Evolutionary conservation across 495 filamentous ascomycete species (phyloP), one percentile per base, ranked within the genome.

Genomic region (Usnea hakonensis): DNA sequence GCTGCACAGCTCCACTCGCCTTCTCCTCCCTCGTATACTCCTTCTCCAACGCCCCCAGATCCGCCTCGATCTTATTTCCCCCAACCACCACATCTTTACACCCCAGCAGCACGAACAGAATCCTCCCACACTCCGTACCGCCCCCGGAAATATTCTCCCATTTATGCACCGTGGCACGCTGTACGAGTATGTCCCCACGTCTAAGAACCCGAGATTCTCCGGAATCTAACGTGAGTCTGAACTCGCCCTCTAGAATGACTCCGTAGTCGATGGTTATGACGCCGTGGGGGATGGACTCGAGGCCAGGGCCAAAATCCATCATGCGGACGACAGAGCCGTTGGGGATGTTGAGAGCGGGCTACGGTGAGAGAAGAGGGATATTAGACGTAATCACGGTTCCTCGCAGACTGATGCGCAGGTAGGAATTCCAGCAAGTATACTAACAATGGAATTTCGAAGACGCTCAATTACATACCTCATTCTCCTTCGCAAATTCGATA

Each of bases 201-300:
- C 76, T 75, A 78, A 90, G 71, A 6, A 72, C 65, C 48, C 76
- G 70, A 40, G 72, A 73, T 70, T 84, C 85, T 0, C 87, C 80
- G 67, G 71, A 64, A 64, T 89, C 86, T 11, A 90, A 71, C 8
- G 79, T 71, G 70, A 84, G 76, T 67, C 81, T 82, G n/a, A 87
- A 70, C 66, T 80, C 68, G 0, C 88, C 89, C 69, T 91, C 87
- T 23, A 92, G 62, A 28, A 92, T 81, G 62, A 90, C 80, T 11
- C 87, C 87, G 57, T 87, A 90, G 65, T 91, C 89, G 7, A 92
- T 71, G 30, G 80, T 85, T 67, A 83, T 78, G 5, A 89, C 90
- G 1, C 87, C 78, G 61, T 91, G 89, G 79, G 41, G 35, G 21
- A 23, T 38, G 14, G 43, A 52, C 36, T 60, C 58, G 33, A 60